phyloP scores from a whole-genome alignment of 2,329 filamentous ascomycete species.

The Chaetothyriales sp. region DNA sequence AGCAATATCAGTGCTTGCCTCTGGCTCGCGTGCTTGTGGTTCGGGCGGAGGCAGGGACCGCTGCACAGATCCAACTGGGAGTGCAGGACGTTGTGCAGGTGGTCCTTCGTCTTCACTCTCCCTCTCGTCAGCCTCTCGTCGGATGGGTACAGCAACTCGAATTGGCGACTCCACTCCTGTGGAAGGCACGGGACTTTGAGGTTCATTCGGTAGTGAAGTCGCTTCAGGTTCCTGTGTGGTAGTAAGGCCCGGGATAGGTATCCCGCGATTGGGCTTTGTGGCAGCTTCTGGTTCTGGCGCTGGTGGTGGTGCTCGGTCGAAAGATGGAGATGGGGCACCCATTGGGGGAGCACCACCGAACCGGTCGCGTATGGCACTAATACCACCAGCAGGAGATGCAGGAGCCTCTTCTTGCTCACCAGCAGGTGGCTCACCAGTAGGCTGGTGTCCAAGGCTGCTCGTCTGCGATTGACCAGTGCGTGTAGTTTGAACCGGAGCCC shows the following conservation, averaged over 20 bases:
- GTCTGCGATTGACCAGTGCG: slow-evolving; percentile 48
- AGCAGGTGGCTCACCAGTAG: slow-evolving; percentile 50
- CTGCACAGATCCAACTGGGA: slow-evolving; percentile 51
- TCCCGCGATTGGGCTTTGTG: slow-evolving; percentile 56
- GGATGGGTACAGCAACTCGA: slow-evolving; percentile 71
- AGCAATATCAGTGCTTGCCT: slow-evolving; percentile 42
- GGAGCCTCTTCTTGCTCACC: slow-evolving; percentile 42
- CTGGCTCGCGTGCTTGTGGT: slow-evolving; percentile 52
- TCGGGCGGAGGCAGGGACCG: slow-evolving; percentile 39
- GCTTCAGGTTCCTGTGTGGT: slow-evolving; percentile 34
- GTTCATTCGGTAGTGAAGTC: slow-evolving; percentile 31
- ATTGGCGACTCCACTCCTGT: slow-evolving; percentile 53
- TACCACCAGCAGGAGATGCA: slow-evolving; percentile 44
- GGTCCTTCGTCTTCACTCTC: slow-evolving; percentile 29
- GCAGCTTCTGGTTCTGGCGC: slow-evolving; percentile 47
- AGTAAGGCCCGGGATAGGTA: slow-evolving; percentile 65
- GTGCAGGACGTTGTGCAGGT: slow-evolving; percentile 25
- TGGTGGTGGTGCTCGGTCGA: slow-evolving; percentile 32
- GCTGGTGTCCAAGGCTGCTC: slow-evolving; percentile 41
- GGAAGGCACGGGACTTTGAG: slow-evolving; percentile 34
- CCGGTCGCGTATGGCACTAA: slow-evolving; percentile 63
- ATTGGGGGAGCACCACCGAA: slow-evolving; percentile 67
- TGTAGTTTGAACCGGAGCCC: slow-evolving; percentile 67
- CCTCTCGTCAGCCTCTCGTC: slow-evolving; percentile 29
- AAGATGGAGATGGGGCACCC: slow-evolving; percentile 31